Base-by-base conservation (phyloP, 495 filamentous ascomycete genomes). In the Talaromyces adpressus region DNA sequence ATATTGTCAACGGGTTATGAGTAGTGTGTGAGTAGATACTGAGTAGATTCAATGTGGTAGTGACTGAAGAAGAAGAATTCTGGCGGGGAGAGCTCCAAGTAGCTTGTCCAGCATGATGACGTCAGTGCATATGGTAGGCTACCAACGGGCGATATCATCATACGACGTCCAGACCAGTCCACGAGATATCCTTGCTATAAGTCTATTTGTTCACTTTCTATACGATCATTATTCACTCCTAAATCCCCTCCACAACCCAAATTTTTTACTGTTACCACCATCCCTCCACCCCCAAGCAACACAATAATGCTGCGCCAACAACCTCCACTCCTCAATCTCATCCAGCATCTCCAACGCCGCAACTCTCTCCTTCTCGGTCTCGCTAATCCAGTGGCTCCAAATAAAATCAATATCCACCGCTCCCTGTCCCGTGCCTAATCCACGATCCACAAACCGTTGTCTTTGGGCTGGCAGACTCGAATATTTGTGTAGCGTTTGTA, bases 281-380 rank as follows among this genome's bases (percentile, higher is more conserved):
- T 82, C 81, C 58, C 84, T 79, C 88, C 88, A 91, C 0, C 85
- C 93, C 93, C 93, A 97, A 9, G 82, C 87, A 62, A 98, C 82
- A 65, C 92, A 88, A 74, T 98, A 98, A 79, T 98, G 94, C 63
- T 82, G 82, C 4, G 91, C 91, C 68, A 98, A 72, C 71, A 98
- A 71, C 68, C 85, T 78, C 92, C 93, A 97, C 77, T 98, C 94
- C 75, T 98, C 94, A 61, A 96, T 84, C 75, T 98, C 94, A 79
- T 98, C 94, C 65, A 98, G 70, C 79, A 93, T 90, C 74, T 98
- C 94, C 61, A 97, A 72, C 25, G 74, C 70, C 56, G 88, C 85
- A 4, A 98, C 86, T 65, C 94, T 78, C 67, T 89, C 89, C 70
- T 89, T 93, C 77, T 98, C 94, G n/a, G 72, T 75, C 8, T 81